Percentiles rank a stretch among this genome's conserved stretches.
phyloP scores from a whole-genome alignment of 208 protist genomes.

The Leishmania arabica region DNA sequence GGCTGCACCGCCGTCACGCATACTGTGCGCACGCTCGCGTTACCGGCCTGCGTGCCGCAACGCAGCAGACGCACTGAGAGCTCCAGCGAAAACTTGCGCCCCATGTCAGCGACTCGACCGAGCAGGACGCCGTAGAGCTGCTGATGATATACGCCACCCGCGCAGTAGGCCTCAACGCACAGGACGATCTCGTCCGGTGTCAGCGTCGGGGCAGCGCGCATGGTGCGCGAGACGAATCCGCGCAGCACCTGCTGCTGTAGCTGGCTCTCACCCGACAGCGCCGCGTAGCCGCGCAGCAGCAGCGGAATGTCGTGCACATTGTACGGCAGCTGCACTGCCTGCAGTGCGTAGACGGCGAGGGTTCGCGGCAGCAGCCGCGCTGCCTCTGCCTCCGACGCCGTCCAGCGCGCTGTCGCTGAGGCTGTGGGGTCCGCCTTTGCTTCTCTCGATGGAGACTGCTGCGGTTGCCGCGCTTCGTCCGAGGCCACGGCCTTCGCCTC shows the following conservation, averaged over 20 bases:
- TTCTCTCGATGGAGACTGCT: not conserved
- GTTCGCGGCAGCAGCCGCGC: slow-evolving; percentile 32
- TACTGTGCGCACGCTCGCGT: slow-evolving; percentile 49
- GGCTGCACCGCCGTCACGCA: slow-evolving; percentile 76
- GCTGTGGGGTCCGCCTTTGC: not conserved
- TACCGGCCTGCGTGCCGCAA: slow-evolving; percentile 43
- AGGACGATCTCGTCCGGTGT: slow-evolving; percentile 55
- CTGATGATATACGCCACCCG: slow-evolving; percentile 53
- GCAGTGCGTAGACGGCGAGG: slow-evolving; percentile 47
- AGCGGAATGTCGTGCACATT: slow-evolving; percentile 42
- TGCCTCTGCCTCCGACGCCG: slow-evolving; percentile 1
- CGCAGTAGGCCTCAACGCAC: slow-evolving; percentile 78
- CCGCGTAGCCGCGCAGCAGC: slow-evolving; percentile 59
- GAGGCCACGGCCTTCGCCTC: not conserved
- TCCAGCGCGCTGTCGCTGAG: not conserved
- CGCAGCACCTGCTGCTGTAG: slow-evolving; percentile 51
- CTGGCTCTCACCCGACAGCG: slow-evolving; percentile 26
- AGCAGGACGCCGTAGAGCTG: slow-evolving; percentile 81
- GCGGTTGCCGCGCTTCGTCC: not conserved
- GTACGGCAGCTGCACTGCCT: slow-evolving; percentile 41
- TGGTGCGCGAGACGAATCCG: slow-evolving; percentile 64
- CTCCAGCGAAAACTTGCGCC: slow-evolving; percentile 58
- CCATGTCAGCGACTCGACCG: slow-evolving; percentile 59
- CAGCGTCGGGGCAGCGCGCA: slow-evolving; percentile 44
- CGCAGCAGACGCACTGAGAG: slow-evolving; percentile 69